A percentile compares a stretch with the other conserved stretches of the same genome.
Conservation (phyloP, 139 green algal species). For the Pseudopediastrum boryanum region DNA sequence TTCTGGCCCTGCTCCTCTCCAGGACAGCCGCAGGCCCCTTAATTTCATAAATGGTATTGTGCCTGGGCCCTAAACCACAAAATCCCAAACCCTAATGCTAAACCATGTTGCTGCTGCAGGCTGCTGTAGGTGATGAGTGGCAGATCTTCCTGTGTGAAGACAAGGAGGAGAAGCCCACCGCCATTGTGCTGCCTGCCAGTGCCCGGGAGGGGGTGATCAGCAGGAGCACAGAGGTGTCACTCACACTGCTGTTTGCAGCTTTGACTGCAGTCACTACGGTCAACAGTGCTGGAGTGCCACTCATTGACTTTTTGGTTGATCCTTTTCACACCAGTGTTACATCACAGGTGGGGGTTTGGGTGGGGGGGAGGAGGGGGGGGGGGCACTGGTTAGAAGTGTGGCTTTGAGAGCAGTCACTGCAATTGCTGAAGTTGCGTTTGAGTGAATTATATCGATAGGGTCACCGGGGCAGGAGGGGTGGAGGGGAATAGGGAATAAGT, state of each 20-base stretch:
- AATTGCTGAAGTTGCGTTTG: too few species aligned
- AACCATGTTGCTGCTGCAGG: conserved; percentile 21
- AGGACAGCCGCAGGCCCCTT: too few species aligned
- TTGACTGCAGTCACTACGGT: conserved; percentile 64
- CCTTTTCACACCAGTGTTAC: conserved; percentile 42
- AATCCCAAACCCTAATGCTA: too few species aligned
- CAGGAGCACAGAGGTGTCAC: conserved; percentile 41
- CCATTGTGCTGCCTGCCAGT: conserved; percentile 60
- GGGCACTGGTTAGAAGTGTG: too few species aligned
- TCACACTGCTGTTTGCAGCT: conserved; percentile 64
- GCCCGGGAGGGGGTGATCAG: conserved; percentile 40
- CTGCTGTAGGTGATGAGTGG: conserved; percentile 66
- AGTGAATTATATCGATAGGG: too few species aligned
- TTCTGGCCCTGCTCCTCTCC: too few species aligned
- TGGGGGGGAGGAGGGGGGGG: background rate
- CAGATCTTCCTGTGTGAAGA: conserved; percentile 77
- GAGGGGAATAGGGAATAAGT: too few species aligned
- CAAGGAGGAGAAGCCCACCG: conserved; percentile 72
- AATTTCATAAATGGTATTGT: too few species aligned
- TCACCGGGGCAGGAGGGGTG: too few species aligned
- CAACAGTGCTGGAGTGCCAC: conserved; percentile 60
- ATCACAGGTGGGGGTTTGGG: conserved; percentile 26
- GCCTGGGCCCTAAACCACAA: too few species aligned
- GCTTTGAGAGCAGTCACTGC: too few species aligned
- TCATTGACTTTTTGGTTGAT: conserved; percentile 64